These are phyloP conservation scores for Scytalidium sp. DNA, from an alignment of 2,329 filamentous ascomycete genomes.

Conservation along the genomic window DNA sequence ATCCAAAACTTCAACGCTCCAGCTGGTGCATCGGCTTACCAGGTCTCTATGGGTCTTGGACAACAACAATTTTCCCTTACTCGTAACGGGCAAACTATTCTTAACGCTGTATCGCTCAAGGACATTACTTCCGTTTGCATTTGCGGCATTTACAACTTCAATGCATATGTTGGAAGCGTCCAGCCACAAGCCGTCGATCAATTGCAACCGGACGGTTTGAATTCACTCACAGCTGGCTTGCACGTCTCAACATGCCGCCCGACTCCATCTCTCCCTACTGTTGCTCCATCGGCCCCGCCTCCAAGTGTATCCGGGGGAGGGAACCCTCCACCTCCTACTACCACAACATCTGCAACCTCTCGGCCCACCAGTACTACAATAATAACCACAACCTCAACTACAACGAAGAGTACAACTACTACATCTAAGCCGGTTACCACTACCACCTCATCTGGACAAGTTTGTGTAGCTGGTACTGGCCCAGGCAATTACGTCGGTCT, in stretches of 20 bases:
- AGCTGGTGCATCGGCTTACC: slow-evolving; percentile 15
- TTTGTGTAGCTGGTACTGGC: slow-evolving; percentile 21
- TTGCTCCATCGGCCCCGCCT: slow-evolving; percentile 11
- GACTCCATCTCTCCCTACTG: slow-evolving; percentile 29
- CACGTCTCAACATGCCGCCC: slow-evolving; percentile 28
- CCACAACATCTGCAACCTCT: slow-evolving; percentile 11
- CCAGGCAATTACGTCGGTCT: slow-evolving; percentile 34
- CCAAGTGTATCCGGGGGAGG: slow-evolving; percentile 10
- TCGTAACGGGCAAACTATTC: slow-evolving; percentile 7
- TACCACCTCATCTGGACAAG: background rate
- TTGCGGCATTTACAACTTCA: slow-evolving; percentile 21
- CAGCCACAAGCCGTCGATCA: slow-evolving; percentile 18
- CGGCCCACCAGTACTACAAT: slow-evolving; percentile 5
- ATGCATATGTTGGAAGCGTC: slow-evolving; percentile 20
- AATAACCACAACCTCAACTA: background rate
- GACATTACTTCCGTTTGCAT: slow-evolving; percentile 15
- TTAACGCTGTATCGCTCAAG: slow-evolving; percentile 14
- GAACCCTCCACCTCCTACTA: slow-evolving; percentile 5
- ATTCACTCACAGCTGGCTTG: slow-evolving; percentile 26
- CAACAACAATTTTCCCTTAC: slow-evolving; percentile 16
- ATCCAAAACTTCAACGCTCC: slow-evolving; percentile 15
- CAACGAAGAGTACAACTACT: slow-evolving; percentile 5
- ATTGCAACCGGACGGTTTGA: slow-evolving; percentile 22
- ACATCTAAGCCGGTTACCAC: slow-evolving; percentile 1
- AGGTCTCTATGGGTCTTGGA: slow-evolving; percentile 16